phyloP scores from a whole-genome alignment of 2,329 filamentous ascomycete genomes.

The Neofusicoccum kwambonambiense region DNA sequence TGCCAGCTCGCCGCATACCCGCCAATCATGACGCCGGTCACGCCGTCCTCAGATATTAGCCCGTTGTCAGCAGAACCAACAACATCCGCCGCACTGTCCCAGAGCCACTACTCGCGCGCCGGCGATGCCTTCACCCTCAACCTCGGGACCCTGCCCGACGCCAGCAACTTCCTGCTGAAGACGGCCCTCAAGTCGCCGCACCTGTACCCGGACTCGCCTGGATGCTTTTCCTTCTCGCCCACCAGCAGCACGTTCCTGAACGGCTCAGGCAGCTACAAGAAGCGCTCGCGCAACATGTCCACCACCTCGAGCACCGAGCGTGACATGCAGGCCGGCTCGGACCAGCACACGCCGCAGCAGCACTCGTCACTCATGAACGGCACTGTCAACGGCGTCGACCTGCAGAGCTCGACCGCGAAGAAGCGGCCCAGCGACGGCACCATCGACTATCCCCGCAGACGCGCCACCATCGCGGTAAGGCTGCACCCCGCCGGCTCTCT shows the following conservation, averaged over 20 bases:
- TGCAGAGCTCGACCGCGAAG: slow-evolving; percentile 35
- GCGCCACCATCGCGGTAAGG: slow-evolving; percentile 42
- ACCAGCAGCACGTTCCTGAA: slow-evolving; percentile 28
- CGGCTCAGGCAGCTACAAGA: slow-evolving; percentile 23
- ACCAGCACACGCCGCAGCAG: not conserved
- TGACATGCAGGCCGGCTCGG: slow-evolving; percentile 30
- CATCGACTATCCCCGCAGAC: slow-evolving; percentile 43
- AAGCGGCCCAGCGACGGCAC: slow-evolving; percentile 42
- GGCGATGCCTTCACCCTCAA: slow-evolving; percentile 42
- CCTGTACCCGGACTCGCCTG: slow-evolving; percentile 36
- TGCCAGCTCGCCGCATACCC: slow-evolving; percentile 14
- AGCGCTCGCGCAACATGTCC: slow-evolving; percentile 44
- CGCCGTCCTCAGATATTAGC: slow-evolving; percentile 43
- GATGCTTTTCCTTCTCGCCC: slow-evolving; percentile 29
- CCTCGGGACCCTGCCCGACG: slow-evolving; percentile 38
- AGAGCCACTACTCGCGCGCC: slow-evolving; percentile 33
- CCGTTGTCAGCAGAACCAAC: slow-evolving; percentile 39
- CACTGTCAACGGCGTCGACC: slow-evolving; percentile 29
- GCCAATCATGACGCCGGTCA: slow-evolving; percentile 41
- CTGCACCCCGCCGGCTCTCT: not conserved
- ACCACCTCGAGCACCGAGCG: slow-evolving; percentile 42
- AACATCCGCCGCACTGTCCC: slow-evolving; percentile 20
- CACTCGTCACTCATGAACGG: slow-evolving; percentile 24
- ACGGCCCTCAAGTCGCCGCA: slow-evolving; percentile 38
- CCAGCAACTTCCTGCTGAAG: slow-evolving; percentile 38